phyloP scores from a whole-genome alignment of 108 stramenopile species.

The Cylindrotheca closterium region DNA sequence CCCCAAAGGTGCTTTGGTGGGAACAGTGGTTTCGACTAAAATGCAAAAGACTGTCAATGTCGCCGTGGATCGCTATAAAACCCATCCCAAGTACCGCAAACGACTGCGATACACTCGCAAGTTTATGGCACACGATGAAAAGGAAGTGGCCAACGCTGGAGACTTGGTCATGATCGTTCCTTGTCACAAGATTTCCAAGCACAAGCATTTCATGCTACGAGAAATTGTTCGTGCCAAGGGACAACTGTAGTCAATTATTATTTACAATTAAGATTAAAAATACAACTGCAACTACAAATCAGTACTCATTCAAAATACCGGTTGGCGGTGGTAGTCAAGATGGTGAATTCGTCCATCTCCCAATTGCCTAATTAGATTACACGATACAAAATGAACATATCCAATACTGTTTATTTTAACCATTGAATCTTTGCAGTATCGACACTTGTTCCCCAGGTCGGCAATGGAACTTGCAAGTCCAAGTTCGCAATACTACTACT shows the following conservation, averaged over 20 bases:
- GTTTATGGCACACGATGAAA: conserved; percentile 93
- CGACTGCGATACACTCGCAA: conserved; percentile 69
- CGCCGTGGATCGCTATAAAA: conserved; percentile 77
- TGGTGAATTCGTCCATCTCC: too few species aligned
- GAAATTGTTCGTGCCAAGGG: conserved; percentile 82
- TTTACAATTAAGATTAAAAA: too few species aligned
- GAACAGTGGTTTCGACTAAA: conserved; percentile 83
- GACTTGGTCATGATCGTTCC: conserved; percentile 91
- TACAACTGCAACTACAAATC: too few species aligned
- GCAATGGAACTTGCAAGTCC: background rate
- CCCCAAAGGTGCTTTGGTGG: conserved; percentile 78
- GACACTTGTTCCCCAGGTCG: background rate
- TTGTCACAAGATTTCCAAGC: conserved; percentile 76
- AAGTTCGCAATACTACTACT: background rate
- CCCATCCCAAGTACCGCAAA: conserved; percentile 76
- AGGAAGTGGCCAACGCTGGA: conserved; percentile 75
- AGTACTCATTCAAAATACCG: too few species aligned
- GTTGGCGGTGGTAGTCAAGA: too few species aligned
- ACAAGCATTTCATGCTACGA: conserved; percentile 86
- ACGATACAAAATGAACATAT: too few species aligned
- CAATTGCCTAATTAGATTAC: too few species aligned
- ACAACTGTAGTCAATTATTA: conserved; percentile 44
- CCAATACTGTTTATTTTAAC: too few species aligned
- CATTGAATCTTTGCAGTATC: background rate
- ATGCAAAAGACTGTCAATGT: conserved; percentile 92